These are phyloP conservation scores for Xylariaceae sp. DNA, from an alignment of 2,329 filamentous ascomycete genomes.

Conservation along the genomic window DNA sequence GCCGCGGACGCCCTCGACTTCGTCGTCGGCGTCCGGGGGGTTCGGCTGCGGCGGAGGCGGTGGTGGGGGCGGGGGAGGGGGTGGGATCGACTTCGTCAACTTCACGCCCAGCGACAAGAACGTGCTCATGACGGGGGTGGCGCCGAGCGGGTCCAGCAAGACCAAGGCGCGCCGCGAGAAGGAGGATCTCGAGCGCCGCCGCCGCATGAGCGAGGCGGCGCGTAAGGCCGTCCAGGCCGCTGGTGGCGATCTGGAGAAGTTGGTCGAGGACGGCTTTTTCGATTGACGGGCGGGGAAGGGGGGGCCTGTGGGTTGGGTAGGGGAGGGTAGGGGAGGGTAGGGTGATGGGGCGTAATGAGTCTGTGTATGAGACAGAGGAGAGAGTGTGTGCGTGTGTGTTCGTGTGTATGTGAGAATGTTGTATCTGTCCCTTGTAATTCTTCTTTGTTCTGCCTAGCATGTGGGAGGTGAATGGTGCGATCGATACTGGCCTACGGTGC, in stretches of 20 bases:
- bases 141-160: constrained; percentile 87
- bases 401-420: neutral
- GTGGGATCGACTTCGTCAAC: constrained; percentile 75
- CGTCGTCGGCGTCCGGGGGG: constrained; percentile 4
- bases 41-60: constrained; percentile 5
- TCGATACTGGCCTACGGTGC: neutral
- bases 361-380: no score
- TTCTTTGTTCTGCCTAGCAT: neutral
- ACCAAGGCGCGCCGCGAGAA: constrained; percentile 92
- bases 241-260: constrained; percentile 65
- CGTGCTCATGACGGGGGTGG: constrained; percentile 84
- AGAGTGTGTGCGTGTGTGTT: neutral
- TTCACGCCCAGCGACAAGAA: constrained; percentile 80
- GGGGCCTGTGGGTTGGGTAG: neutral
- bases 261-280: constrained; percentile 53
- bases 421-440: neutral
- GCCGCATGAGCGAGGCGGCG: constrained; percentile 69
- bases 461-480: neutral
- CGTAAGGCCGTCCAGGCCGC: constrained; percentile 70
- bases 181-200: constrained; percentile 78
- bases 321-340: no score
- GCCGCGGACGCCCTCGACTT: constrained; percentile 27
- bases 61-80: constrained; percentile 30
- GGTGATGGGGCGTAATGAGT: neutral
- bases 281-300: neutral